A percentile compares a stretch with the other conserved stretches of the same genome.
phyloP scores from a whole-genome alignment of 2,329 filamentous ascomycete species.

The Talaromyces funiculosus region DNA sequence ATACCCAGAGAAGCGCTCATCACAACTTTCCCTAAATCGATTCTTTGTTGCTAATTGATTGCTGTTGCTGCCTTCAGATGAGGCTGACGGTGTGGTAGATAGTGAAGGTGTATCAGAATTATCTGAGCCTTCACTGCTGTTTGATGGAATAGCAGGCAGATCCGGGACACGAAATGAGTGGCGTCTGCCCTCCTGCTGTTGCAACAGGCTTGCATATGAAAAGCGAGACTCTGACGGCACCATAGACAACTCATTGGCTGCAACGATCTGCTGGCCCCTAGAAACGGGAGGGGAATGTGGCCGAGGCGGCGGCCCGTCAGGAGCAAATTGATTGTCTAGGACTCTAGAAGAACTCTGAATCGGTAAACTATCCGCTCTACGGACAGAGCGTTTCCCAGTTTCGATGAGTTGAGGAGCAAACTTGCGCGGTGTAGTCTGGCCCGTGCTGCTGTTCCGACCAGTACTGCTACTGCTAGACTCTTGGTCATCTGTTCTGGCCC shows the following conservation, averaged over 20 bases:
- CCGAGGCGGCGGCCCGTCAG: neutral
- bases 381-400: constrained; percentile 66
- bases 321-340: constrained; percentile 60
- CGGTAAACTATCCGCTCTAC: constrained; percentile 54
- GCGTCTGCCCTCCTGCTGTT: constrained; percentile 34
- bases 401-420: constrained; percentile 80
- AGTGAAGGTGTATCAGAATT: constrained; percentile 41
- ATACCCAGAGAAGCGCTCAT: constrained; percentile 70
- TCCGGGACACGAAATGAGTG: constrained; percentile 59
- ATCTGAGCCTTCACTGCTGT: constrained; percentile 48
- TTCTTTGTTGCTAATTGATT: constrained; percentile 26
- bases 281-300: constrained; percentile 20
- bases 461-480: constrained; percentile 17
- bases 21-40: constrained; percentile 54
- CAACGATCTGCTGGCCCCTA: constrained; percentile 28
- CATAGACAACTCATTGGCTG: constrained; percentile 16
- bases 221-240: constrained; percentile 37
- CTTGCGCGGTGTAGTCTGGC: constrained; percentile 30
- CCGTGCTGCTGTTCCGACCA: constrained; percentile 25
- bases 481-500: constrained; percentile 24
- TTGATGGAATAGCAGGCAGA: constrained; percentile 57
- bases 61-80: constrained; percentile 26
- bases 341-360: constrained; percentile 55
- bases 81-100: constrained; percentile 30
- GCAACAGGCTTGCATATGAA: constrained; percentile 39